Evolutionary conservation across 2,329 filamentous ascomycete genomes (phyloP).

Genomic region (Pseudogymnoascus sp.): DNA sequence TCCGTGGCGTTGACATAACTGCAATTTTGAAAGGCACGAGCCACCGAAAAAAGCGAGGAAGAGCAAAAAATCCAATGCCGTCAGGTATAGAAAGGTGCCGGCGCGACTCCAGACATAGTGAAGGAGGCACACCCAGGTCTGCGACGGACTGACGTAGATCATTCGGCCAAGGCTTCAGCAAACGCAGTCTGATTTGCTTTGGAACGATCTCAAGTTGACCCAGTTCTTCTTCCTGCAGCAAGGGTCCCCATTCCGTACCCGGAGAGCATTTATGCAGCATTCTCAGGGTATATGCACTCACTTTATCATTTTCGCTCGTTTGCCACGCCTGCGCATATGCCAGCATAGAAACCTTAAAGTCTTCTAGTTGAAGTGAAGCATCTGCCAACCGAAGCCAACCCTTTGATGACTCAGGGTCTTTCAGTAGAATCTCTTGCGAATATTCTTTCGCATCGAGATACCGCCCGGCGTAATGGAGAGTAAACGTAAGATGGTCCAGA

Average conservation of each 20-base stretch:
- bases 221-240: conserved; percentile 1
- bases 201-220: neutral
- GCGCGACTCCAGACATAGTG: neutral
- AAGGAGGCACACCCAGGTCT: neutral
- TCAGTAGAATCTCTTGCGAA: neutral
- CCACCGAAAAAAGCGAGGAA: conserved; percentile 17
- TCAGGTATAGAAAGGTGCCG: neutral
- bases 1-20: conserved; percentile 14
- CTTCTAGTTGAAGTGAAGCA: neutral
- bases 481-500: conserved; percentile 12
- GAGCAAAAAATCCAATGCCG: neutral
- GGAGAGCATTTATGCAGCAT: neutral
- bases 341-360: conserved; percentile 2
- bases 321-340: conserved; percentile 4
- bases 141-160: neutral
- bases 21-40: conserved; percentile 11
- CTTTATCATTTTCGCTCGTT: neutral
- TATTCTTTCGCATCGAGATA: neutral
- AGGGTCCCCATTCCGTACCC: neutral
- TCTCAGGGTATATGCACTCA: neutral
- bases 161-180: neutral
- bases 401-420: conserved; percentile 1
- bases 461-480: conserved; percentile 7
- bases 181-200: neutral
- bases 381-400: conserved; percentile 4